Conservation (phyloP, 345 rosid species). For the Euphorbia peplus region DNA sequence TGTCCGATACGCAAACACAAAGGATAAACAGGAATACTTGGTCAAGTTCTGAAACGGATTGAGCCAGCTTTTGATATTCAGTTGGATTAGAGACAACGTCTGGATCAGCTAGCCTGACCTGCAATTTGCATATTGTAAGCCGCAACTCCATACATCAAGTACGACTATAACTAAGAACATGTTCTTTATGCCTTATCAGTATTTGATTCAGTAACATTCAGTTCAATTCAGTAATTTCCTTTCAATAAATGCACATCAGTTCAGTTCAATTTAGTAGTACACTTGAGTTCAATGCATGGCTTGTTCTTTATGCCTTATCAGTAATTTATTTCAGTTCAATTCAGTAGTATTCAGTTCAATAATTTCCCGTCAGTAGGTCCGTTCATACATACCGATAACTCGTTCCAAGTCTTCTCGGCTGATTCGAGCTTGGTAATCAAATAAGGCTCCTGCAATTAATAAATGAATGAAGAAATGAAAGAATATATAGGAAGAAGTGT, state of each 20-base stretch:
- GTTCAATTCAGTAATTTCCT: no score
- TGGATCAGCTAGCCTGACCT: slow-evolving; percentile 92
- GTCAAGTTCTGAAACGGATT: slow-evolving; percentile 80
- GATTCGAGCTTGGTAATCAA: slow-evolving; percentile 79
- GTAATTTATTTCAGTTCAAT: no score
- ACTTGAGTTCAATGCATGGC: no score
- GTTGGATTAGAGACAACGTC: slow-evolving; percentile 72
- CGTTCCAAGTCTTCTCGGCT: slow-evolving; percentile 96
- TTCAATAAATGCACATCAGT: no score
- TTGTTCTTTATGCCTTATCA: no score
- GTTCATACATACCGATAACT: slow-evolving; percentile 80
- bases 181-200: no score
- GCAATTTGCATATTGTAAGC: slow-evolving; percentile 14
- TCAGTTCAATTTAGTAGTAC: no score
- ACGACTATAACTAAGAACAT: neutral
- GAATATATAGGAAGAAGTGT: no score
- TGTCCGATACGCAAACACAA: neutral
- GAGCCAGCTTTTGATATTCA: slow-evolving; percentile 87
- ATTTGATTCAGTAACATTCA: no score
- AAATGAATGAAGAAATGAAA: no score
- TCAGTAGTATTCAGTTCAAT: no score
- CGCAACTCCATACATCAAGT: neutral
- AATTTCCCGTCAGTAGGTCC: no score
- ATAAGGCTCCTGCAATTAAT: slow-evolving; percentile 65
- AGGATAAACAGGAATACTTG: slow-evolving; percentile 46